Evolutionary conservation across 2,329 filamentous ascomycete genomes (phyloP).

Genomic region (Uncinocarpus reesii): DNA sequence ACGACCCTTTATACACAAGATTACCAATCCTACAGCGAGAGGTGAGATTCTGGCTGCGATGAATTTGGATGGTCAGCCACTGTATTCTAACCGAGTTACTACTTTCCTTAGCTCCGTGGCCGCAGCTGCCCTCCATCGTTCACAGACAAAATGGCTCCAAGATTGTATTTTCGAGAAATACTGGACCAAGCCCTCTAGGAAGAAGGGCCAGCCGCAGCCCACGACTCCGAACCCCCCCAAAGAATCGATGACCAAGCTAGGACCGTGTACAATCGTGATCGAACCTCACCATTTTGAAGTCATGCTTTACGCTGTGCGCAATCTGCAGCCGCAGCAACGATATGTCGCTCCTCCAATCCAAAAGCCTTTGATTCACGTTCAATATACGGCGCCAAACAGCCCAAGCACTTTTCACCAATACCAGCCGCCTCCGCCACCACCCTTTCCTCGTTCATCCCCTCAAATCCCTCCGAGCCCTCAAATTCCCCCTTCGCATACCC

Average conservation of each 20-base stretch:
- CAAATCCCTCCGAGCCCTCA: constrained; percentile 19
- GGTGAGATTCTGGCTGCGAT: constrained; percentile 25
- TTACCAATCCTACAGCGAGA: constrained; percentile 52
- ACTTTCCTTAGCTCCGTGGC: constrained; percentile 42
- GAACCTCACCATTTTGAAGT: constrained; percentile 55
- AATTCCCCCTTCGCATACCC: constrained; percentile 19
- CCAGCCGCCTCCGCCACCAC: constrained; percentile 27
- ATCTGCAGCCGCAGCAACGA: constrained; percentile 33
- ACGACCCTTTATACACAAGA: constrained; percentile 40
- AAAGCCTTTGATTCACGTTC: constrained; percentile 36
- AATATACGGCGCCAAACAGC: constrained; percentile 33
- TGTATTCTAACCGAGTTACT: constrained; percentile 16
- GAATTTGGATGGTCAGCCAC: neutral
- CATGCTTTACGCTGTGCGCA: constrained; percentile 47
- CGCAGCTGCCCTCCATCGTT: constrained; percentile 48
- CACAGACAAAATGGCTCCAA: constrained; percentile 48
- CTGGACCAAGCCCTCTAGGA: constrained; percentile 49
- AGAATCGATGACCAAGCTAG: constrained; percentile 46
- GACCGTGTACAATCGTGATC: constrained; percentile 49
- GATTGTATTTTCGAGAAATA: constrained; percentile 47
- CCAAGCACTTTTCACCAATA: constrained; percentile 35
- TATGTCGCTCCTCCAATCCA: constrained; percentile 18
- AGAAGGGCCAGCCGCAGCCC: constrained; percentile 40
- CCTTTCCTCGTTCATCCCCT: constrained; percentile 21
- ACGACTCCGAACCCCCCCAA: constrained; percentile 43